Conservation (phyloP, 345 rosid genomes). For the Litchi chinensis region DNA sequence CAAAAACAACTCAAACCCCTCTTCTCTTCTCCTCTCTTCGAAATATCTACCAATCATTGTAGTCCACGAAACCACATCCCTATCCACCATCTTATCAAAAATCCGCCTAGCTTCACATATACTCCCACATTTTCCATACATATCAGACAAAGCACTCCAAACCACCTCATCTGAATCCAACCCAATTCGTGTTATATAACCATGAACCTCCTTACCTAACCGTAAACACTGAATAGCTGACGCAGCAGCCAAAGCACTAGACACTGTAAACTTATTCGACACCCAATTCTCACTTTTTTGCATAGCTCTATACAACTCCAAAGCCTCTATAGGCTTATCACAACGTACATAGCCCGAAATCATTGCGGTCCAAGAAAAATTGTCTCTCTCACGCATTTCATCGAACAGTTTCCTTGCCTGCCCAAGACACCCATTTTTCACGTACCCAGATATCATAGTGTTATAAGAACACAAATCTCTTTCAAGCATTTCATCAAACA, state of each 20-base stretch:
- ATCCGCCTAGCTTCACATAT: conserved; percentile 68
- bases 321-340: conserved; percentile 55
- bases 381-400: conserved; percentile 78
- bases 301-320: conserved; percentile 54
- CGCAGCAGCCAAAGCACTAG: conserved; percentile 74
- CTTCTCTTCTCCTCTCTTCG: conserved; percentile 56
- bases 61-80: conserved; percentile 89
- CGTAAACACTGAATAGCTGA: conserved; percentile 57
- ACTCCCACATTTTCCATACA: conserved; percentile 92
- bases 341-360: conserved; percentile 70
- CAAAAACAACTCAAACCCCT: conserved; percentile 66
- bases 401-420: conserved; percentile 71
- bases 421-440: conserved; percentile 48
- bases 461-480: conserved; percentile 89
- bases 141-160: conserved; percentile 84
- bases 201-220: conserved; percentile 81
- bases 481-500: conserved; percentile 62
- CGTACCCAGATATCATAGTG: conserved; percentile 64
- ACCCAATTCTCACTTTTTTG: conserved; percentile 35
- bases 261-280: conserved; percentile 62
- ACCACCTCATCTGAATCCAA: conserved; percentile 86
- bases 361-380: conserved; percentile 91
- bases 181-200: conserved; percentile 59
- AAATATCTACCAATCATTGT: conserved; percentile 82
- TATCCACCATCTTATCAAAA: conserved; percentile 60